Conservation (phyloP, 139 green algal species). For the Astrephomene gubernaculifera region DNA sequence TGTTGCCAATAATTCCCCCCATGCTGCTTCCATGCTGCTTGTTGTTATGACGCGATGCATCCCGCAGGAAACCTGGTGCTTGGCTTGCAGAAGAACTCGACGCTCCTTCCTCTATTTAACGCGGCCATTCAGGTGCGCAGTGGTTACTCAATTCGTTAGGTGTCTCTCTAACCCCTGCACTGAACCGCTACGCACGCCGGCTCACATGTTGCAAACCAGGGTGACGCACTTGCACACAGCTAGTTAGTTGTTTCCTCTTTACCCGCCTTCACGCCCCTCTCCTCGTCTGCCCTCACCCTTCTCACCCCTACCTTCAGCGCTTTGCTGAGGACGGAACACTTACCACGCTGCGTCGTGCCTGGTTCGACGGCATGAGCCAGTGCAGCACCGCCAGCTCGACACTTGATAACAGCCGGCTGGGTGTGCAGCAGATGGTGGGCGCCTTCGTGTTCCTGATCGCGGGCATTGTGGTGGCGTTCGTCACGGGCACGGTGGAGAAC, state of each 20-base stretch:
- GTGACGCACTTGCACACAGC: no score
- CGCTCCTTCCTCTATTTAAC: slow-evolving; percentile 16
- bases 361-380: slow-evolving; percentile 27
- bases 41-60: not conserved
- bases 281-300: not conserved
- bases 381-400: not conserved
- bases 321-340: slow-evolving; percentile 29
- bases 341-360: slow-evolving; percentile 8
- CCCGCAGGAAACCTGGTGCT: slow-evolving; percentile 37
- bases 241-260: no score
- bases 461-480: slow-evolving; percentile 8
- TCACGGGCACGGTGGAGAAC: slow-evolving; percentile 20
- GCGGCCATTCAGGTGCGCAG: slow-evolving; percentile 9
- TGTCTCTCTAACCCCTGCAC: no score
- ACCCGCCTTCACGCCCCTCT: not conserved
- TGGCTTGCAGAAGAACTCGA: slow-evolving; percentile 15
- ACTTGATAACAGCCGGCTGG: slow-evolving; percentile 11
- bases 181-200: no score
- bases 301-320: not conserved
- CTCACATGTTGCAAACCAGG: no score
- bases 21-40: no score
- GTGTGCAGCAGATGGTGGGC: slow-evolving; percentile 27
- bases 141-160: no score
- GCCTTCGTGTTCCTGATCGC: slow-evolving; percentile 23
- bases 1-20: no score